Percentiles rank a stretch among this genome's conserved stretches.
phyloP scores from a whole-genome alignment of 1,139 yeast genomes.

The Debaryomyces fabryi region DNA sequence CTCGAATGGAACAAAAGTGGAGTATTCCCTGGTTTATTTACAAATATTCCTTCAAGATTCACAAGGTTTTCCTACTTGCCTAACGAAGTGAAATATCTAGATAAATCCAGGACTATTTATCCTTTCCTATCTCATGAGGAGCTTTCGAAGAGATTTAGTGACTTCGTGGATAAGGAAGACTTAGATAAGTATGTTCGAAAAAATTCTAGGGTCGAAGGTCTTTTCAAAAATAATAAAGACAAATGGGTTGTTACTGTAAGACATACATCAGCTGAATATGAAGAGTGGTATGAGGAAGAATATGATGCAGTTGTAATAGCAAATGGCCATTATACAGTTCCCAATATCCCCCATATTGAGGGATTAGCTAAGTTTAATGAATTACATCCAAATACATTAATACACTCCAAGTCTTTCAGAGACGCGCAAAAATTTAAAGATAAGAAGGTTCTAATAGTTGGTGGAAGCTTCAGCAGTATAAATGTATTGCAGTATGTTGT shows the following conservation, averaged over 20 bases:
- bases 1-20: conserved; percentile 46
- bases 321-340: conserved; percentile 58
- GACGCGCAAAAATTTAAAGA: conserved; percentile 47
- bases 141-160: conserved; percentile 31
- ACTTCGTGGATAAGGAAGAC: conserved; percentile 31
- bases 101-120: conserved; percentile 18
- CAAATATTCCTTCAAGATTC: conserved; percentile 49
- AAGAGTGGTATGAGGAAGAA: conserved; percentile 42
- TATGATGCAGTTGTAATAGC: conserved; percentile 57
- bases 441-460: conserved; percentile 50
- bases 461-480: conserved; percentile 53
- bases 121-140: conserved; percentile 48
- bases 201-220: conserved; percentile 42
- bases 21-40: conserved; percentile 45
- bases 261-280: conserved; percentile 19
- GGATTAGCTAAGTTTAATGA: conserved; percentile 56
- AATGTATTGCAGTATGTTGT: conserved; percentile 54
- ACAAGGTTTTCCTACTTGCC: conserved; percentile 46
- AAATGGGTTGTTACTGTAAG: conserved; percentile 50
- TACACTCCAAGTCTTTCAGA: conserved; percentile 64
- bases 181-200: conserved; percentile 38
- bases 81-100: conserved; percentile 9
- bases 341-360: conserved; percentile 48
- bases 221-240: conserved; percentile 29
- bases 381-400: conserved; percentile 47